phyloP scores from a whole-genome alignment of 2,329 filamentous ascomycete genomes.

The Alternaria arbusti region DNA sequence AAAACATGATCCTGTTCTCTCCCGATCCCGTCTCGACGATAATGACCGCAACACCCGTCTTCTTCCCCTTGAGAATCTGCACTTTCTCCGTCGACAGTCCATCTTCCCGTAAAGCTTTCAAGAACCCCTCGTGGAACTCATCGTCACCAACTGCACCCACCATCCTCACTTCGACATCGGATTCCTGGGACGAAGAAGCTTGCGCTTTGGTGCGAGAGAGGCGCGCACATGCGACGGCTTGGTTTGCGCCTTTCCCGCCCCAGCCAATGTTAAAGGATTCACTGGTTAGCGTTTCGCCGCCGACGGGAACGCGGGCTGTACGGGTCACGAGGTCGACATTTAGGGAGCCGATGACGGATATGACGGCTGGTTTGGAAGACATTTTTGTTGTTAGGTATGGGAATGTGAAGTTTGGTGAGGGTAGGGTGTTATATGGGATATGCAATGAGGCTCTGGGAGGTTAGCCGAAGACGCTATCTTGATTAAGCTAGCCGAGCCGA shows the following conservation, averaged over 20 bases:
- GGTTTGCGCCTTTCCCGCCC: constrained; percentile 95
- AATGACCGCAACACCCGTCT: constrained; percentile 58
- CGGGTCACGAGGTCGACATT: constrained; percentile 94
- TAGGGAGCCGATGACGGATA: constrained; percentile 88
- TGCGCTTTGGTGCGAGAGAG: constrained; percentile 66
- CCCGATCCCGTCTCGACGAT: constrained; percentile 56
- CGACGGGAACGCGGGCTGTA: constrained; percentile 79
- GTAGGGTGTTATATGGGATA: neutral
- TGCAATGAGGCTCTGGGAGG: constrained; percentile 3
- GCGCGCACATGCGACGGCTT: constrained; percentile 86
- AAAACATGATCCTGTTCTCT: constrained; percentile 58
- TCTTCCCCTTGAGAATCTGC: constrained; percentile 49
- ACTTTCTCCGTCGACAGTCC: constrained; percentile 52
- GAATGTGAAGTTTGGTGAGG: neutral
- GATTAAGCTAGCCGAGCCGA: constrained; percentile 11
- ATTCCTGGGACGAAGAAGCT: constrained; percentile 24
- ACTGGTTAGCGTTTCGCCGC: constrained; percentile 87
- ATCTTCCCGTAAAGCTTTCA: constrained; percentile 52
- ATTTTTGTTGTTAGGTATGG: constrained; percentile 9
- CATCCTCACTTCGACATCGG: constrained; percentile 55
- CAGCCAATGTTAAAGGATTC: constrained; percentile 78
- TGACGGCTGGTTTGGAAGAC: constrained; percentile 54
- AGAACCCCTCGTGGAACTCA: constrained; percentile 49
- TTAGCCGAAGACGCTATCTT: constrained; percentile 5
- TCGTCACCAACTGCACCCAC: constrained; percentile 58